phyloP scores from a whole-genome alignment of 192 early-diverging fungal genomes.

The Paraglomus brasilianum region DNA sequence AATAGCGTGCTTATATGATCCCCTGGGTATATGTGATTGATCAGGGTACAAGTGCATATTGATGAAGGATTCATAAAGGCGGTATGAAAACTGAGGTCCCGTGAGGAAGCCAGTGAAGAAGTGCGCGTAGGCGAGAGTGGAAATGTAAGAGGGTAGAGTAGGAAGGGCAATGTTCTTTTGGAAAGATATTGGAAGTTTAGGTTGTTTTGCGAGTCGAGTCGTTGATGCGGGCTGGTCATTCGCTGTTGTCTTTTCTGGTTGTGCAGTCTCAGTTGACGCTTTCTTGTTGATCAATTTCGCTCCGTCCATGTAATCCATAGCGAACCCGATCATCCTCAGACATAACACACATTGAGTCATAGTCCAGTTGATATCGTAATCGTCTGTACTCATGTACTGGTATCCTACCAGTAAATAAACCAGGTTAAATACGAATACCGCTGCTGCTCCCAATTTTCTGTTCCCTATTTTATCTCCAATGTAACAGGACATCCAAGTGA shows the following conservation, averaged over 20 bases:
- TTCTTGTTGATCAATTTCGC: conserved; percentile 25
- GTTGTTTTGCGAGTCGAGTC: not conserved
- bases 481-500: conserved; percentile 45
- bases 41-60: conserved; percentile 45
- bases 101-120: conserved; percentile 58
- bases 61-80: conserved; percentile 50
- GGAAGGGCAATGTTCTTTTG: conserved; percentile 45
- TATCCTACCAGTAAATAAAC: conserved; percentile 50
- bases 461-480: conserved; percentile 34
- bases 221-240: not conserved
- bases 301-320: conserved; percentile 61
- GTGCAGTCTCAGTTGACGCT: not conserved
- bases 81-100: conserved; percentile 65
- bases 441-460: conserved; percentile 35
- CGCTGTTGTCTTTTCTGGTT: conserved; percentile 18
- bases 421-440: conserved; percentile 52
- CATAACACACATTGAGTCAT: conserved; percentile 66
- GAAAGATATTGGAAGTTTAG: conserved; percentile 47
- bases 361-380: conserved; percentile 60
- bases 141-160: conserved; percentile 43
- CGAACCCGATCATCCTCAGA: conserved; percentile 60
- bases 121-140: conserved; percentile 54
- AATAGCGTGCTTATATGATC: conserved; percentile 38
- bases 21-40: conserved; percentile 37
- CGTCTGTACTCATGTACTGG: conserved; percentile 46